These are phyloP conservation scores for Erigeron philadelphicus DNA, from an alignment of 140 eudicot species.

Conservation along the genomic window DNA sequence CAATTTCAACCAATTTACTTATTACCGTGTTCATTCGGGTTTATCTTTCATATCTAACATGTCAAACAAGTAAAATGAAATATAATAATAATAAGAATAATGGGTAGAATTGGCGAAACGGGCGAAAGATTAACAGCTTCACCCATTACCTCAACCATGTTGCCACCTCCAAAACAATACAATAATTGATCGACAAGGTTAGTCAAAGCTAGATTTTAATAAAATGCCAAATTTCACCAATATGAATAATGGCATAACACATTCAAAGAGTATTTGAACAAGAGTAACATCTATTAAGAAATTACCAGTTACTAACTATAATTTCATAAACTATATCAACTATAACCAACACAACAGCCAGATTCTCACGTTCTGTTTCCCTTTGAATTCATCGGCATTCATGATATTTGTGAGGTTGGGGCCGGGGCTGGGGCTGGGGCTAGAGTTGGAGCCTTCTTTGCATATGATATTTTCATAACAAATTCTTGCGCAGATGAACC, in stretches of 20 bases:
- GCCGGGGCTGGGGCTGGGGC: neutral
- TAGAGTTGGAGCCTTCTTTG: conserved; percentile 25
- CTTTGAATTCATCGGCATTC: conserved; percentile 8
- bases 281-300: conserved; percentile 2
- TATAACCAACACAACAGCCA: conserved; percentile 2
- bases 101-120: neutral
- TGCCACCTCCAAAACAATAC: neutral
- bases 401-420: conserved; percentile 14
- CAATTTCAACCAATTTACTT: neutral
- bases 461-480: conserved; percentile 63
- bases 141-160: neutral
- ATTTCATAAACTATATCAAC: conserved; percentile 22
- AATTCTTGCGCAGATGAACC: conserved; percentile 81
- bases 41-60: neutral
- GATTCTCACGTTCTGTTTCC: neutral
- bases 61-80: neutral
- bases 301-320: neutral
- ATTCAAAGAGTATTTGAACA: conserved; percentile 8
- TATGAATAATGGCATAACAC: neutral
- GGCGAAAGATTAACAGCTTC: neutral
- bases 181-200: neutral
- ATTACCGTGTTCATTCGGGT: neutral
- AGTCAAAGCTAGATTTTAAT: neutral
- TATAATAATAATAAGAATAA: neutral
- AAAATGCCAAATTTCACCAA: neutral